Conservation (phyloP, 2,329 filamentous ascomycete genomes). For the Chaetomiaceae sp. region DNA sequence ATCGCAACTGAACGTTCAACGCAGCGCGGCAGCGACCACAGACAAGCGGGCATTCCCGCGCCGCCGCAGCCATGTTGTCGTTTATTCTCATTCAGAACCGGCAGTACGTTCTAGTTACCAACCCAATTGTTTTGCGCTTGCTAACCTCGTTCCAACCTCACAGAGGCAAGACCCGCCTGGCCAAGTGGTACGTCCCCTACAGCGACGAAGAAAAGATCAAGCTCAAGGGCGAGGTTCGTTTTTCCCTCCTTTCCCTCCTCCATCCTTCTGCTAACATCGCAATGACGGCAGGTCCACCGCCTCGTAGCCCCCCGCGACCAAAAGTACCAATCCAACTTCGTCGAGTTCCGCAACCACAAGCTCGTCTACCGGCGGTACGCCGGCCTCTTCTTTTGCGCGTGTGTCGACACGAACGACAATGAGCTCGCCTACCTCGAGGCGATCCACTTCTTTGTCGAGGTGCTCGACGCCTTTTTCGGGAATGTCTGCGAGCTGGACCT, state of each 20-base stretch:
- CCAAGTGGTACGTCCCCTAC: conserved; percentile 99
- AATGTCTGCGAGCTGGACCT: conserved; percentile 98
- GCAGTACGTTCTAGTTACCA: conserved; percentile 52
- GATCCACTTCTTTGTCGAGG: conserved; percentile 99
- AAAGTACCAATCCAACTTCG: conserved; percentile 99
- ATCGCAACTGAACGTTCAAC: neutral
- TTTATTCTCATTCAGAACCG: conserved; percentile 89
- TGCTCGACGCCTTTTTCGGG: conserved; percentile 96
- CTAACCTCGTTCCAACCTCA: neutral
- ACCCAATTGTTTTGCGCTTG: neutral
- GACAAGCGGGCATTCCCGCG: conserved; percentile 8
- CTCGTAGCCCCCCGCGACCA: conserved; percentile 96
- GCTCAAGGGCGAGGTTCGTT: conserved; percentile 85
- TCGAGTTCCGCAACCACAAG: conserved; percentile 92
- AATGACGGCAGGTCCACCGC: conserved; percentile 70
- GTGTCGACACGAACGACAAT: conserved; percentile 98
- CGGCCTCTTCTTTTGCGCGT: conserved; percentile 97
- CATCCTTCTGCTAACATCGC: neutral
- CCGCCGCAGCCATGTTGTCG: conserved; percentile 56
- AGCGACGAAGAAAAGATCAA: conserved; percentile 99
- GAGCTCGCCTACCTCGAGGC: conserved; percentile 95
- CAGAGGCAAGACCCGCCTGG: conserved; percentile 95
- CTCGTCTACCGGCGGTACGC: conserved; percentile 97
- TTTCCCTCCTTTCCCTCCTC: conserved; percentile 8
- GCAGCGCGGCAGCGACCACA: conserved; percentile 9